A percentile compares a stretch with the other conserved stretches of the same genome.
phyloP scores from a whole-genome alignment of 768 basidiomycete species.

The Sistotremastrum suecicum region DNA sequence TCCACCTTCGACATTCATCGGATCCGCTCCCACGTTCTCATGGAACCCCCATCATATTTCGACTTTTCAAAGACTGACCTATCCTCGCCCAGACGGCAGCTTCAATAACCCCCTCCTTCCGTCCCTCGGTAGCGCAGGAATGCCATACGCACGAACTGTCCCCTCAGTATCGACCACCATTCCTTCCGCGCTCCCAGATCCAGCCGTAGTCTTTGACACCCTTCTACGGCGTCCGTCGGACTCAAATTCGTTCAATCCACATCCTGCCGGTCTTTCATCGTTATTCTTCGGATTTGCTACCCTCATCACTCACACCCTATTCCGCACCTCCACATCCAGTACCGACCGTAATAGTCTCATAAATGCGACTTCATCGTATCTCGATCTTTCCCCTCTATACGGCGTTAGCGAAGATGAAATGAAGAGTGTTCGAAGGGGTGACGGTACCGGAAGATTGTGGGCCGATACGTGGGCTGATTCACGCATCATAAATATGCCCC shows the following conservation, averaged over 20 bases:
- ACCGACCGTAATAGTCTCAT: conserved; percentile 29
- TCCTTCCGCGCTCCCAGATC: conserved; percentile 39
- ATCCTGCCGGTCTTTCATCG: conserved; percentile 57
- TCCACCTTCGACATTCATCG: conserved; percentile 53
- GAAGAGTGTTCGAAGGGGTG: conserved; percentile 38
- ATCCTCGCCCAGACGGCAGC: conserved; percentile 22
- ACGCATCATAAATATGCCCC: conserved; percentile 59
- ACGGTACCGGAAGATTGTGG: conserved; percentile 55
- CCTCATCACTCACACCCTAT: conserved; percentile 59
- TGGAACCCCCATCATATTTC: conserved; percentile 30
- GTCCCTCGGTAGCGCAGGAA: conserved; percentile 19
- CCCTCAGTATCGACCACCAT: conserved; percentile 31
- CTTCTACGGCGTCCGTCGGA: conserved; percentile 27
- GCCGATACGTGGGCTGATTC: conserved; percentile 61
- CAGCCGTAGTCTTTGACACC: conserved; percentile 56
- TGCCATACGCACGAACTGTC: conserved; percentile 32
- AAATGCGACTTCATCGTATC: conserved; percentile 58
- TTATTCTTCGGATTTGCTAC: conserved; percentile 76
- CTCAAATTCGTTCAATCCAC: conserved; percentile 25
- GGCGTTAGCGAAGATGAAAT: conserved; percentile 37
- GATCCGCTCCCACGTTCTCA: conserved; percentile 31
- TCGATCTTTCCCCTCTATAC: conserved; percentile 65
- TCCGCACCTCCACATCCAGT: conserved; percentile 49
- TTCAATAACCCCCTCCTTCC: conserved; percentile 21
- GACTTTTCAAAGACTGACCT: background rate